These are phyloP conservation scores for Aegilops umbellulata DNA, from an alignment of 176 grass and related monocot genomes.

Conservation along the genomic window DNA sequence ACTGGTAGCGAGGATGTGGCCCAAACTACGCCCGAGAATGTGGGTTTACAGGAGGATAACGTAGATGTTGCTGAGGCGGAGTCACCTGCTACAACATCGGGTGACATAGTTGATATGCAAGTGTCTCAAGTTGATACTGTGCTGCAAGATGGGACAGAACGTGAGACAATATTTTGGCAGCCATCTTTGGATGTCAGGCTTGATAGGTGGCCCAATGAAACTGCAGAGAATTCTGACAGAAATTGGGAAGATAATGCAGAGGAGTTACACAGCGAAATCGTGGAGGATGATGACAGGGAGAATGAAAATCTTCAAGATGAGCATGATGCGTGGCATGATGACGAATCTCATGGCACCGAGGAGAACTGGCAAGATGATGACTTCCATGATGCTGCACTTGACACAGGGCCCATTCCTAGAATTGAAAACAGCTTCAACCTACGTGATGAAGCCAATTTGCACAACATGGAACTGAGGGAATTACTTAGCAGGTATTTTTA, in stretches of 20 bases:
- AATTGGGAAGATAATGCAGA: slow-evolving; percentile 66
- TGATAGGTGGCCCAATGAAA: slow-evolving; percentile 57
- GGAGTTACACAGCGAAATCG: slow-evolving; percentile 45
- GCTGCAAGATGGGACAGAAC: slow-evolving; percentile 41
- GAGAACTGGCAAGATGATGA: slow-evolving; percentile 93
- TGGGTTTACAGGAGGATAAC: slow-evolving; percentile 32
- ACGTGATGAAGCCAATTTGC: slow-evolving; percentile 92
- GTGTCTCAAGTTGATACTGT: slow-evolving; percentile 41
- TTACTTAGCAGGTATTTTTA: slow-evolving; percentile 78
- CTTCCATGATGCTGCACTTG: slow-evolving; percentile 51
- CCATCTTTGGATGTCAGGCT: slow-evolving; percentile 50
- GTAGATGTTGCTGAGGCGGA: slow-evolving; percentile 15
- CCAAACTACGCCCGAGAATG: slow-evolving; percentile 27
- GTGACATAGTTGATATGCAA: slow-evolving; percentile 34
- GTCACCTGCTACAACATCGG: slow-evolving; percentile 12
- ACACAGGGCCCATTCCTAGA: slow-evolving; percentile 50
- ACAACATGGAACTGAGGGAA: slow-evolving; percentile 97
- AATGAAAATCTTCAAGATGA: slow-evolving; percentile 55
- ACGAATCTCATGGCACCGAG: slow-evolving; percentile 66
- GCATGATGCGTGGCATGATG: slow-evolving; percentile 66
- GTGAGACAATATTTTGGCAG: slow-evolving; percentile 41
- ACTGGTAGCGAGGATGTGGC: slow-evolving; percentile 33
- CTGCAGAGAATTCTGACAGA: slow-evolving; percentile 49
- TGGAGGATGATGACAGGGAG: slow-evolving; percentile 41
- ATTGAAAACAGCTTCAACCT: slow-evolving; percentile 71